Evolutionary conservation across 163 green algal species (phyloP), one percentile per base, ranked within the genome.

Genomic region (Chlorella variabilis): DNA sequence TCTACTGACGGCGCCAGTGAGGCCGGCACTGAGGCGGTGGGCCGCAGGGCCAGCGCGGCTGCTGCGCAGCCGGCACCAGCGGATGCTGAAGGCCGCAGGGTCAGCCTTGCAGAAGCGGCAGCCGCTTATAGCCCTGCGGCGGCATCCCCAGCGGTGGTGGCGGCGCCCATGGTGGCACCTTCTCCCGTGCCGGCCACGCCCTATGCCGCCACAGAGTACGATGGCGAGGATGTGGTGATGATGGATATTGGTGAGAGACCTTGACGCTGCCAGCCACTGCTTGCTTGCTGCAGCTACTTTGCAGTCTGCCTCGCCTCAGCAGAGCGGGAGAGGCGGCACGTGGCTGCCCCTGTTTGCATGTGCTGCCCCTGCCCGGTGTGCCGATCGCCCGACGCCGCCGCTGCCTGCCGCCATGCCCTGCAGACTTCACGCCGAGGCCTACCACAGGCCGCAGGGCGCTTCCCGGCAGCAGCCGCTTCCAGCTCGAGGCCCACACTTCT

Each of bases 171-270:
- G 7, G 21, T 3, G 21, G 51, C 45, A 33, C 38, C 42, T 23
- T 71, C 54, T 2, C 66, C 77, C 0, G 77, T 58, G 67, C 78
- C 67, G 0, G 36, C 70, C 27, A 73, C 66, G 0, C 63, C 65
- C 0, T 85, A 78, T 67, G 68, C 75, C 0, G 59, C 65, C 11
- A 85, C 80, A 3, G 65, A 81, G 38, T 85, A 71, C 18, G 80
- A 85, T 45, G 80, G 80, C 27, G 80, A 85, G 5, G 79, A 84
- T 39, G 80, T 81, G 34, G 71, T 85, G 51, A 85, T 85, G 80
- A 23, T 41, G 38, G 73, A 80, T 15, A 45, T 58, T 17, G 77
- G 77, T 71, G 36, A 59, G 69, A 18, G 2, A 41, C 18, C 29
- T 9, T 63, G 38, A 34, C 58, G 66, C 38, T 39, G 4, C 2